Conservation (phyloP, 1,284 basidiomycete species). For the Flammula alnicola region DNA sequence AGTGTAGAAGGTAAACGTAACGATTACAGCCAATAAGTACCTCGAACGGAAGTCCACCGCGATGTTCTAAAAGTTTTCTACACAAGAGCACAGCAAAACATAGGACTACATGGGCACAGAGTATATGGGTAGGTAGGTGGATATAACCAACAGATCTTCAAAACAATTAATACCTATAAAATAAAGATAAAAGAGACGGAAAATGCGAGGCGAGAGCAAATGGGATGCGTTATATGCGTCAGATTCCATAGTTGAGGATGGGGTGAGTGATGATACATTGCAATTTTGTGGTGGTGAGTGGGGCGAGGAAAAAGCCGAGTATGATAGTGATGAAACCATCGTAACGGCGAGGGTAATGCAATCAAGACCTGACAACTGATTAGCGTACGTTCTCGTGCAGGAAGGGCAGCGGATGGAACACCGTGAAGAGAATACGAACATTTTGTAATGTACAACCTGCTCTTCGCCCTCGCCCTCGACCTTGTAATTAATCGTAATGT, state of each 20-base stretch:
- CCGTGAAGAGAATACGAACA: conserved; percentile 58
- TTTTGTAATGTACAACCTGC: conserved; percentile 69
- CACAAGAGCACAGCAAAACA: no score
- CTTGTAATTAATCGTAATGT: conserved; percentile 83
- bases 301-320: not conserved
- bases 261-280: conserved; percentile 5
- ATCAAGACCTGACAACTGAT: conserved; percentile 74
- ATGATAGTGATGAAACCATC: conserved; percentile 13
- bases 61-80: no score
- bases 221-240: conserved; percentile 3
- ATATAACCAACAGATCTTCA: conserved; percentile 10
- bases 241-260: conserved; percentile 7
- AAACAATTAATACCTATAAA: conserved; percentile 15
- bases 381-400: conserved; percentile 57
- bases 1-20: no score
- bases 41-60: no score
- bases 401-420: conserved; percentile 9
- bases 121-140: no score
- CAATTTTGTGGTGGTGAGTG: conserved; percentile 11
- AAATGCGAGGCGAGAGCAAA: not conserved
- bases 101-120: no score
- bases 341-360: conserved; percentile 17
- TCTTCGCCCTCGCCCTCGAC: conserved; percentile 37
- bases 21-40: no score
- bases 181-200: not conserved